Evolutionary conservation across 176 grass and related monocot species (phyloP).

Genomic region (Pontederia paniculata): DNA sequence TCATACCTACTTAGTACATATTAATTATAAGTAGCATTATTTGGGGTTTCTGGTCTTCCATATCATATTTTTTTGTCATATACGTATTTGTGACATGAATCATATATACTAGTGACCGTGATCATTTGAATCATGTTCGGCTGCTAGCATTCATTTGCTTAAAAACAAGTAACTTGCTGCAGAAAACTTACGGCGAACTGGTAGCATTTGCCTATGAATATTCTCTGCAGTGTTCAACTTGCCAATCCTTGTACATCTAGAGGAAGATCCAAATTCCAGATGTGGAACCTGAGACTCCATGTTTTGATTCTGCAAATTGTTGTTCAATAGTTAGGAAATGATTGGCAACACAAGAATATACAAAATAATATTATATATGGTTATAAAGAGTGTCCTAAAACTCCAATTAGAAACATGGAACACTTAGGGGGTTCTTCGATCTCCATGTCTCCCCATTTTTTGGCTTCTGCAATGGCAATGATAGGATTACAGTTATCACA

Average conservation of each 20-base stretch:
- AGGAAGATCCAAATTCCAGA: conserved; percentile 41
- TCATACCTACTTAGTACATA: too few species aligned
- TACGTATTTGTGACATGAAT: neutral
- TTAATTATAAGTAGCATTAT: too few species aligned
- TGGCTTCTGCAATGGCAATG: too few species aligned
- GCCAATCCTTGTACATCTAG: conserved; percentile 28
- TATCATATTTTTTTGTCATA: too few species aligned
- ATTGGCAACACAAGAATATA: neutral
- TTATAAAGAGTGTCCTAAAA: conserved; percentile 7
- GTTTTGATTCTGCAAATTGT: conserved; percentile 33
- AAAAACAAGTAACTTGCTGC: neutral
- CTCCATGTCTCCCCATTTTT: too few species aligned
- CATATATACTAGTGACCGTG: neutral
- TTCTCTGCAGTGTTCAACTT: conserved; percentile 25
- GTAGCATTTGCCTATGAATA: conserved; percentile 35
- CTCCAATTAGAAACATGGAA: too few species aligned
- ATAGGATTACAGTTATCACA: too few species aligned
- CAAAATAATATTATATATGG: conserved; percentile 7
- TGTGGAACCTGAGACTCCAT: conserved; percentile 16
- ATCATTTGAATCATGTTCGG: neutral
- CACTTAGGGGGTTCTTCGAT: too few species aligned
- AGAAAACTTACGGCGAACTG: conserved; percentile 33
- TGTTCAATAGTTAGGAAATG: conserved; percentile 5
- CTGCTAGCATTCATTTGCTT: neutral
- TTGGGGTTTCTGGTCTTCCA: too few species aligned